A percentile compares a stretch with the other conserved stretches of the same genome.
These are phyloP conservation scores for Trichoderma sp. DNA, from an alignment of 2,329 filamentous ascomycete genomes.

Conservation along the genomic window DNA sequence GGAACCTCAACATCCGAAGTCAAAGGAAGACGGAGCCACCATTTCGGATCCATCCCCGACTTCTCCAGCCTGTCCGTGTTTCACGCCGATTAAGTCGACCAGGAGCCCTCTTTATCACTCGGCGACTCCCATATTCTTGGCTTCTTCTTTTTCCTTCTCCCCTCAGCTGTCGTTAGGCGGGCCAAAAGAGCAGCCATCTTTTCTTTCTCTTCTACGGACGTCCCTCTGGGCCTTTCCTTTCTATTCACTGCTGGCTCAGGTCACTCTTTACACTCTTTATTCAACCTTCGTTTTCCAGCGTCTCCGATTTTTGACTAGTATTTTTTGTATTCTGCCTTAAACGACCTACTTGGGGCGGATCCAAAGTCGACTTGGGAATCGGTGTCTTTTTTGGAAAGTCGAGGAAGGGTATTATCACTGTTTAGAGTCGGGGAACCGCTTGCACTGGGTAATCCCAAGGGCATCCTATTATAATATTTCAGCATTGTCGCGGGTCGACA, in stretches of 20 bases:
- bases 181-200: slow-evolving; percentile 22
- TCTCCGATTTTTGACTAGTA: slow-evolving; percentile 10
- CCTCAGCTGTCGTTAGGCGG: slow-evolving; percentile 28
- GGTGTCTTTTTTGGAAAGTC: not conserved
- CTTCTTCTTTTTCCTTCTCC: slow-evolving; percentile 26
- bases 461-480: not conserved
- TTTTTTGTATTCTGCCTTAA: slow-evolving; percentile 6
- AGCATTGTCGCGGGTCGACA: slow-evolving; percentile 52
- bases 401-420: not conserved
- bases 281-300: slow-evolving; percentile 17
- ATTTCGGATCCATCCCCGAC: slow-evolving; percentile 6
- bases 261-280: slow-evolving; percentile 38
- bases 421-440: not conserved
- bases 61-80: slow-evolving; percentile 10
- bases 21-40: slow-evolving; percentile 8
- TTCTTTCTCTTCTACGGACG: slow-evolving; percentile 25
- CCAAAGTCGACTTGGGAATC: not conserved
- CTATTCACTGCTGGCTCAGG: slow-evolving; percentile 60
- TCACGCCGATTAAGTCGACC: not conserved
- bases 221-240: slow-evolving; percentile 19
- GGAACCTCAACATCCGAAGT: slow-evolving; percentile 20
- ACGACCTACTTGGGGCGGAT: not conserved
- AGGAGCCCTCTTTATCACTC: slow-evolving; percentile 20
- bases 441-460: not conserved
- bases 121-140: slow-evolving; percentile 6